Percentiles rank a stretch among this genome's conserved stretches.
These are phyloP conservation scores for Acaromyces ingoldii DNA, from an alignment of 1,284 basidiomycete genomes.

Conservation along the genomic window DNA sequence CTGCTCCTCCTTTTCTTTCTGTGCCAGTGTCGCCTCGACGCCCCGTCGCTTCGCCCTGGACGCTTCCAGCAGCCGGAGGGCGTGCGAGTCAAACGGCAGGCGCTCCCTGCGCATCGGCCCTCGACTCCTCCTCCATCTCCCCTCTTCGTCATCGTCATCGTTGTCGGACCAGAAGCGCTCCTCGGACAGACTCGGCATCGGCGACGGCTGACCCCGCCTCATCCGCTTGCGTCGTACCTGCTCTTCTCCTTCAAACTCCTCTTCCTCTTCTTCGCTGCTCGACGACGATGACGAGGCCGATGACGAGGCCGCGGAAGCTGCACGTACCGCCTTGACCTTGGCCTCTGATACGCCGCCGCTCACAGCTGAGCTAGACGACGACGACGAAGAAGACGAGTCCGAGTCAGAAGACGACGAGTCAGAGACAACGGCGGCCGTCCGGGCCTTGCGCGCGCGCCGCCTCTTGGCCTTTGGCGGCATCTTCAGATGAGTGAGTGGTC, in stretches of 20 bases:
- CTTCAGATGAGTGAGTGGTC: too few relatives aligned
- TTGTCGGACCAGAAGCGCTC: not conserved
- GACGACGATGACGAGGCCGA: too few relatives aligned
- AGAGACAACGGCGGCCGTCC: not conserved
- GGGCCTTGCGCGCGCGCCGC: slow-evolving; percentile 2
- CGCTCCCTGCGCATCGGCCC: not conserved
- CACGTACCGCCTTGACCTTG: too few relatives aligned
- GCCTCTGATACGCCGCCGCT: not conserved
- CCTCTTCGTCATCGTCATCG: not conserved
- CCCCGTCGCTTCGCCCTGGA: too few relatives aligned
- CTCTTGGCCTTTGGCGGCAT: slow-evolving; percentile 10
- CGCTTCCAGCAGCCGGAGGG: too few relatives aligned
- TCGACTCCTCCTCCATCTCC: not conserved
- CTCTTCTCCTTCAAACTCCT: not conserved
- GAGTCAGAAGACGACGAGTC: not conserved
- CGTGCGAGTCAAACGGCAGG: too few relatives aligned
- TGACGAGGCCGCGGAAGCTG: too few relatives aligned
- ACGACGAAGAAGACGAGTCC: not conserved
- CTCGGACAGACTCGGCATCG: not conserved
- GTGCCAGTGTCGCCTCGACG: too few relatives aligned
- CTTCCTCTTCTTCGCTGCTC: not conserved
- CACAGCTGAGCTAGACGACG: not conserved
- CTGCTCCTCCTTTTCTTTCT: not conserved
- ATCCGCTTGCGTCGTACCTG: too few relatives aligned
- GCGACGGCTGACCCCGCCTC: not conserved